phyloP scores from a whole-genome alignment of 306 rosid genomes.

The Benincasa hispida region DNA sequence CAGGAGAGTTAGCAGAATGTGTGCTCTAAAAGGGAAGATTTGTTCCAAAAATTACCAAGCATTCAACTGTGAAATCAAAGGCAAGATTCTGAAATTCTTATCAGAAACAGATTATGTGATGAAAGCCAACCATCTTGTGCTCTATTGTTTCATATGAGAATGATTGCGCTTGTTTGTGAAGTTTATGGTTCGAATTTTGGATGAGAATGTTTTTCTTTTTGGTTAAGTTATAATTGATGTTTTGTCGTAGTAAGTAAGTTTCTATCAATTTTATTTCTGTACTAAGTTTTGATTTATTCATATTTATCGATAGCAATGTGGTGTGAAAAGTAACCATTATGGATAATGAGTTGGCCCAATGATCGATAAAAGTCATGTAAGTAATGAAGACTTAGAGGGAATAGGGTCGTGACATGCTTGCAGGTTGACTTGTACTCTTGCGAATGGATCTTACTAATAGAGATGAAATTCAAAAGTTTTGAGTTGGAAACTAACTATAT shows the following conservation, averaged over 20 bases:
- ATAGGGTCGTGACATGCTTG: no score
- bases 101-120: background rate
- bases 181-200: background rate
- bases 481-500: no score
- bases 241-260: background rate
- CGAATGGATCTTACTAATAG: no score
- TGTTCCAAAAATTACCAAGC: background rate
- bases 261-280: background rate
- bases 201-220: background rate
- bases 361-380: no score
- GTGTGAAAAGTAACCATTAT: no score
- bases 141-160: background rate
- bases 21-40: background rate
- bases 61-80: background rate
- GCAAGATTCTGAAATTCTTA: background rate
- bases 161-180: background rate
- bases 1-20: background rate
- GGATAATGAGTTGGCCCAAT: no score
- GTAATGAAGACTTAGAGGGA: no score
- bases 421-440: no score
- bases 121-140: background rate
- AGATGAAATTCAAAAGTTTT: no score
- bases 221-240: background rate
- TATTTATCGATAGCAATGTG: no score
- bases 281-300: background rate